Base-by-base conservation (phyloP, 2,329 filamentous ascomycete species). In the Zasmidium cellare region DNA sequence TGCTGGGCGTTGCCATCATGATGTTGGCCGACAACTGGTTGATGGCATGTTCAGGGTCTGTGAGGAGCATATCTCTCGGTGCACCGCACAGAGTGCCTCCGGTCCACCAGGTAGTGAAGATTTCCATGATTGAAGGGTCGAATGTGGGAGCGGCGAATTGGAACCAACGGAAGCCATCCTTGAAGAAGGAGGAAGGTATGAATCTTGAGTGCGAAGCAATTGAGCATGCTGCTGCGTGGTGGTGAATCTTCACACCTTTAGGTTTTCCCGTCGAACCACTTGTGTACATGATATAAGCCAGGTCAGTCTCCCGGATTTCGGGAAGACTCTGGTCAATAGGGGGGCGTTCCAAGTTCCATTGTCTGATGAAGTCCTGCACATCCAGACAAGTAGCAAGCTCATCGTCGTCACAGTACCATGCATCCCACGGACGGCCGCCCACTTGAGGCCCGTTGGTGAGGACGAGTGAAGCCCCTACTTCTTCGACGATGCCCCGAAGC, bases 241-340 rank as follows among this genome's bases (percentile, higher is more conserved):
- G 62, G 9, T 52, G 44, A 11, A 62, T 58, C 23, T 47, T 46
- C 20, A 63, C 60, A n/a, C 64, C 63, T 50, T 68, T 68, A 1
- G 66, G 65, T 25, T 54, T 59, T 20, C 66, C 66, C 11, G 65
- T 67, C 11, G 59, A 65, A 1, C 65, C 66, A 16, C 67, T 68
- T 14, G 66, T 70, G 48, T 68, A 68, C 28, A 67, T 57, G 9
- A 67, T 55, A 23, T 66, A 64, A 1, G 58, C 55, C 16, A 60
- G 58, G 14, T 57, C 48, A 12, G 20, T 45, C 18, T 60, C 82
- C 3, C 19, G 18, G 19, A 59, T 45, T 6, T 16, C 25, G 12
- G 59, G 49, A 23, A 60, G 48, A n/a, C 14, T 3, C 18, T n/a
- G 25, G 11, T 11, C 11, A 11, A n/a, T 19, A 19, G 9, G 16